These are phyloP conservation scores for Scutellaria minor DNA, from an alignment of 257 asterid genomes.

Conservation along the genomic window DNA sequence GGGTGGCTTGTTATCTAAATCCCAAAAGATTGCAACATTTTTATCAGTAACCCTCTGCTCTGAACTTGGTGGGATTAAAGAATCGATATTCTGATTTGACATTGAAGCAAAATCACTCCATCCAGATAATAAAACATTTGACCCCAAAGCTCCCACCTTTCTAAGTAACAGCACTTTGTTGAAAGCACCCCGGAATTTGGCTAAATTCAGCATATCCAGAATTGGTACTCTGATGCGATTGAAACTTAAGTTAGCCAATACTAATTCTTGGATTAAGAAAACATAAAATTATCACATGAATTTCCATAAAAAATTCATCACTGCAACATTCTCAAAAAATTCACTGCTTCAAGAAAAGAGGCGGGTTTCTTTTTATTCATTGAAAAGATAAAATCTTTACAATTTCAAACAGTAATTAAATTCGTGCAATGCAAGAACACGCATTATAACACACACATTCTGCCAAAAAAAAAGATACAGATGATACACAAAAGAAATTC, in stretches of 20 bases:
- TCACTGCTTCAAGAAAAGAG: neutral
- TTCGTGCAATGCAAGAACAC: neutral
- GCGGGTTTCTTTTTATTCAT: neutral
- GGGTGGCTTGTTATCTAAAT: slow-evolving; percentile 92
- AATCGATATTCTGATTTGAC: slow-evolving; percentile 33
- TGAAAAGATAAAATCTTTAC: slow-evolving; percentile 7
- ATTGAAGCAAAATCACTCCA: slow-evolving; percentile 41
- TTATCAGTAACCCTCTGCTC: slow-evolving; percentile 41
- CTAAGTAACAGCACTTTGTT: slow-evolving; percentile 18
- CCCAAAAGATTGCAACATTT: slow-evolving; percentile 86
- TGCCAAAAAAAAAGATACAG: neutral
- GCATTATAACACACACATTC: neutral
- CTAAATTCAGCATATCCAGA: slow-evolving; percentile 40
- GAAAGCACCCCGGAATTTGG: slow-evolving; percentile 32
- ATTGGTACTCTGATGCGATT: slow-evolving; percentile 17
- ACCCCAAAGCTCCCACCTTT: slow-evolving; percentile 23
- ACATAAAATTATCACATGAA: too few relatives aligned
- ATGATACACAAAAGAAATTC: neutral
- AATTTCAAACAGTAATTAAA: neutral
- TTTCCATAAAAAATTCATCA: too few relatives aligned
- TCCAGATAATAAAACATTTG: slow-evolving; percentile 26
- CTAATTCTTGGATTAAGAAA: neutral
- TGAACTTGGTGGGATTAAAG: slow-evolving; percentile 37
- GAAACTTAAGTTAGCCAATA: neutral
- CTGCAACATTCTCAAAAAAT: too few relatives aligned